These are phyloP conservation scores for Sporisorium iseilematis-ciliati DNA, from an alignment of 1,284 basidiomycete species.

Conservation along the genomic window DNA sequence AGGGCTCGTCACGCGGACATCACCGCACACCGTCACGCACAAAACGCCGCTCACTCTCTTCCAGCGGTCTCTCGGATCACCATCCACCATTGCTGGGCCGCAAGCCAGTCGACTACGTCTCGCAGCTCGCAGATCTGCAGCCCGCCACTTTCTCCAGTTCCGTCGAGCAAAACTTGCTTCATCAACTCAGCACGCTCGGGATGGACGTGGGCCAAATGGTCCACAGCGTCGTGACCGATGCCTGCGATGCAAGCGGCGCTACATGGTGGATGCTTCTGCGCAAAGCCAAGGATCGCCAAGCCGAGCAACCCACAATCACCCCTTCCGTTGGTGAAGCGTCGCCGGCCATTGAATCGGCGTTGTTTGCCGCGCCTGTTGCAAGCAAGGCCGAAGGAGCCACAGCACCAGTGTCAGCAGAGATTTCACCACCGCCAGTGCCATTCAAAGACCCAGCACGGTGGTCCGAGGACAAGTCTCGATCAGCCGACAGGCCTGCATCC, in stretches of 20 bases:
- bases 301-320: conserved; percentile 7
- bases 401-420: neutral
- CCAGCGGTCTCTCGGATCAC: conserved; percentile 64
- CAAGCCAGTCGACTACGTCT: conserved; percentile 75
- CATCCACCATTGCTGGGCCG: conserved; percentile 47
- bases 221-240: conserved; percentile 89
- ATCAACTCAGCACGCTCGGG: conserved; percentile 80
- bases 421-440: conserved; percentile 33
- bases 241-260: conserved; percentile 90
- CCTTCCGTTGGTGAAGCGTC: conserved; percentile 3
- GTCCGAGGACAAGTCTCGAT: conserved; percentile 24
- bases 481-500: conserved; percentile 5
- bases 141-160: conserved; percentile 85
- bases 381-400: neutral
- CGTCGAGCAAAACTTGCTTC: conserved; percentile 83
- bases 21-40: conserved; percentile 91
- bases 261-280: conserved; percentile 96
- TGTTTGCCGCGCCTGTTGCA: neutral
- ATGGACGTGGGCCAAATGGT: conserved; percentile 94
- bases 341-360: neutral
- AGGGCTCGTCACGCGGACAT: conserved; percentile 65
- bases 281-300: conserved; percentile 76
- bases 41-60: conserved; percentile 86
- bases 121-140: conserved; percentile 78
- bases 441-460: conserved; percentile 38